Base-by-base conservation (phyloP, 345 rosid species). In the Lepidium didymum region DNA sequence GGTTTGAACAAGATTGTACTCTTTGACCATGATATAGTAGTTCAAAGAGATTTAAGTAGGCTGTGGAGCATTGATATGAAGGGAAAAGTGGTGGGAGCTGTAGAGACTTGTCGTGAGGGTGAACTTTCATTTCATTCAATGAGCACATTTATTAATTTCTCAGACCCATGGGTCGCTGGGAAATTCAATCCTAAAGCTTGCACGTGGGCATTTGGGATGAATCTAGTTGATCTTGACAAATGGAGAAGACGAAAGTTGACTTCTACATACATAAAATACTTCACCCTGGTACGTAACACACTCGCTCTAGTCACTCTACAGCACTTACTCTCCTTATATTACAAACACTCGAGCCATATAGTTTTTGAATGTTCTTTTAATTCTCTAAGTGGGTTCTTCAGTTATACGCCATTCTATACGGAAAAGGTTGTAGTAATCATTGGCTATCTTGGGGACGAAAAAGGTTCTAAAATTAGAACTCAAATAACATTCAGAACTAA, bases 201-300 rank as follows among this genome's bases (percentile, higher is more conserved):
- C 78, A 86, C 95, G 3, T 94, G 99, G 99, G 96, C 95, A 5
- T 94, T 86, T 65, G 99, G 99, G 34, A 81, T 91, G 97, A 91
- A 94, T 82, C 73, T 94, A 70, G 80, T 91, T 76, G 93, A 89
- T 74, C 84, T 94, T 52, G 74, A 65, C 57, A 83, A 85, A 63
- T 94, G 99, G 99, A 91, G 93, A 77, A 84, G 72, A 57, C 77
- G 69, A 62, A 83, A 85, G 69, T 59, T 87, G 62, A 84, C 96
- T 16, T 72, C 79, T 35, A 67, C 73, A 21, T 90, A 90, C 73
- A 70, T 73, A 21, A 75, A 79, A 70, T 90, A 85, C 80, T 70
- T 88, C 77, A 80, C 80, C 70, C 33, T 78, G 98, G 98, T 93
- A 90, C 37, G 84, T 7, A 11, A 27, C 31, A 40, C n/a, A 21